Percentiles rank a stretch among this genome's conserved stretches.
phyloP scores from a whole-genome alignment of 768 basidiomycete species.

The Podaxis sp. region DNA sequence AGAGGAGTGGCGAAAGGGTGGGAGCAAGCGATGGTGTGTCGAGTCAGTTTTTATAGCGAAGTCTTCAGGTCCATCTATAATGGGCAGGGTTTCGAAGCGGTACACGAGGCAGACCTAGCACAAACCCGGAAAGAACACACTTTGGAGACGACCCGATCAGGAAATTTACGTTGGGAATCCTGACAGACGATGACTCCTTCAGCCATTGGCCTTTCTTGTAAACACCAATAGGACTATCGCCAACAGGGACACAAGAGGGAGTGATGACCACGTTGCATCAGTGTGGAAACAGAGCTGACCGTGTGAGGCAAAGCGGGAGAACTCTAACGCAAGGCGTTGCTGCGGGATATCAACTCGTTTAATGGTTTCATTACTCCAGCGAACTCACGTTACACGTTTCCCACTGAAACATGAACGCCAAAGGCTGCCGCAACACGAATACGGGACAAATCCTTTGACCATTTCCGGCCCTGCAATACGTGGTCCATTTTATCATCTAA shows the following conservation, averaged over 20 bases:
- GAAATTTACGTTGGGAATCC: conserved; percentile 10
- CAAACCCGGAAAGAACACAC: conserved; percentile 9
- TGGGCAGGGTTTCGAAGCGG: conserved; percentile 8
- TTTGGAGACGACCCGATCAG: not conserved
- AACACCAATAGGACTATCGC: not conserved
- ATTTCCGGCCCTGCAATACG: not conserved
- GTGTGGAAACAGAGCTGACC: not conserved
- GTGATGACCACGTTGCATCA: not conserved
- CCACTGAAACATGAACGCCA: not conserved
- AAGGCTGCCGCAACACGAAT: not conserved
- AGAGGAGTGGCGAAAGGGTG: not conserved
- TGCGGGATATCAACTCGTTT: not conserved
- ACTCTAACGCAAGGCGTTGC: conserved; percentile 6
- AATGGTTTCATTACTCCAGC: not conserved
- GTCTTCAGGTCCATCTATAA: conserved; percentile 12
- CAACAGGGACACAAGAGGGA: not conserved
- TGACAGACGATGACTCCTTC: conserved; percentile 12
- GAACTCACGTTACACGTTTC: not conserved
- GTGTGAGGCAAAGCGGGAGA: conserved; percentile 12
- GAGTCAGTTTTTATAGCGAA: conserved; percentile 6
- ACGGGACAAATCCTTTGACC: not conserved
- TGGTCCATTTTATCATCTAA: not conserved
- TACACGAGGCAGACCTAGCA: conserved; percentile 14
- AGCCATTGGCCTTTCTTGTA: not conserved
- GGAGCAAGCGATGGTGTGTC: not conserved